phyloP scores from a whole-genome alignment of 257 asterid genomes.

The Cynanchum wilfordii region DNA sequence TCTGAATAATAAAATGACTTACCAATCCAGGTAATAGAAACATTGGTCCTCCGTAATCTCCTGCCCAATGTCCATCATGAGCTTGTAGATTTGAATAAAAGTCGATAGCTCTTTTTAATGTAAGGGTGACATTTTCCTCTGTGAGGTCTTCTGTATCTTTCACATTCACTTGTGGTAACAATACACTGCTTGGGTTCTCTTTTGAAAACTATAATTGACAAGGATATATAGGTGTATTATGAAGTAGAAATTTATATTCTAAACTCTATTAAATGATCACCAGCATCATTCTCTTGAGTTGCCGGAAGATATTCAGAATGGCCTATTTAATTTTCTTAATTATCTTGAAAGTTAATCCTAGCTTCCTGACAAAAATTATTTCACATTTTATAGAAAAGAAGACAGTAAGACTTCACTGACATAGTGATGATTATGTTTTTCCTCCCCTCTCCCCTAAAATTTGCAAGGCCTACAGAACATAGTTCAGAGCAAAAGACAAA shows the following conservation, averaged over 20 bases:
- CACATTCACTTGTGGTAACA: slow-evolving; percentile 68
- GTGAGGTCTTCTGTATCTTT: slow-evolving; percentile 65
- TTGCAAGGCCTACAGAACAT: not conserved
- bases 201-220: slow-evolving; percentile 55
- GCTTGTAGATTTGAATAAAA: slow-evolving; percentile 85
- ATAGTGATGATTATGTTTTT: not conserved
- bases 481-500: not conserved
- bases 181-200: slow-evolving; percentile 48
- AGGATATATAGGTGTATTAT: not conserved
- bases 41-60: slow-evolving; percentile 99
- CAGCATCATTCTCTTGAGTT: not conserved
- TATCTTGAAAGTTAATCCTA: not conserved
- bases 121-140: slow-evolving; percentile 60
- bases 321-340: not conserved
- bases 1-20: slow-evolving; percentile 20
- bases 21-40: slow-evolving; percentile 98
- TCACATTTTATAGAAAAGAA: not conserved
- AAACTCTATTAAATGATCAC: not conserved
- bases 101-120: slow-evolving; percentile 72
- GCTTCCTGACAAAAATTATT: not conserved
- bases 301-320: not conserved
- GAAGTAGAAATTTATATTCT: not conserved
- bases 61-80: slow-evolving; percentile 95
- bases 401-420: not conserved
- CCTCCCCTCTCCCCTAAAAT: not conserved